These are phyloP conservation scores for Apiotrichum sp. DNA, from an alignment of 1,284 basidiomycete genomes.

Conservation along the genomic window DNA sequence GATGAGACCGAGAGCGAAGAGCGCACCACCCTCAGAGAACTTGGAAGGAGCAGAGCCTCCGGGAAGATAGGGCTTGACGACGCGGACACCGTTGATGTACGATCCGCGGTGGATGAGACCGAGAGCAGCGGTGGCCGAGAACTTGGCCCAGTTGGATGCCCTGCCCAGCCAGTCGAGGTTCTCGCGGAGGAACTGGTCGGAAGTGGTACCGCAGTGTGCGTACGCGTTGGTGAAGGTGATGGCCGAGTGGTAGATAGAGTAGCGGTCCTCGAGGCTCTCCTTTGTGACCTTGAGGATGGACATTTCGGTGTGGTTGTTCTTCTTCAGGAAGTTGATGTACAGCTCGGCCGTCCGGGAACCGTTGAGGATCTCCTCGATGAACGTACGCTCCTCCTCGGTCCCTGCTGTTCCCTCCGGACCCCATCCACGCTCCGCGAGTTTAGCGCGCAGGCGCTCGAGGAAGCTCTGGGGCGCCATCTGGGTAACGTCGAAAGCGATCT, in stretches of 20 bases:
- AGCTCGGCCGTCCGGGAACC: constrained; percentile 85
- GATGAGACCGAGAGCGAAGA: constrained; percentile 90
- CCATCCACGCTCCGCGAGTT: constrained; percentile 31
- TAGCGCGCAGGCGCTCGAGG: constrained; percentile 58
- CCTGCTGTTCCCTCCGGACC: constrained; percentile 51
- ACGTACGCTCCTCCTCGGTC: constrained; percentile 52
- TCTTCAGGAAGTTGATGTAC: constrained; percentile 87
- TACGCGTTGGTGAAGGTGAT: constrained; percentile 93
- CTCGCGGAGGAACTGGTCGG: constrained; percentile 83
- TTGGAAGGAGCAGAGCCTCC: constrained; percentile 56
- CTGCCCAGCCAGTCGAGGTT: constrained; percentile 91
- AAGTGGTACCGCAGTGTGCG: constrained; percentile 90
- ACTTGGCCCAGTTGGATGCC: constrained; percentile 95
- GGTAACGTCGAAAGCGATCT: constrained; percentile 87
- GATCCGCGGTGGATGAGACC: constrained; percentile 96
- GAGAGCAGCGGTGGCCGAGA: constrained; percentile 87
- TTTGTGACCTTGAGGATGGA: constrained; percentile 81
- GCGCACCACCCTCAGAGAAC: constrained; percentile 86
- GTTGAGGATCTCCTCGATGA: constrained; percentile 57
- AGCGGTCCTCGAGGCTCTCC: constrained; percentile 87
- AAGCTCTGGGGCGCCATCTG: constrained; percentile 91
- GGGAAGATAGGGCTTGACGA: constrained; percentile 90
- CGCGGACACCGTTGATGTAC: constrained; percentile 82
- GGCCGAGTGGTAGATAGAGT: constrained; percentile 92
- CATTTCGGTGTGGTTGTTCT: constrained; percentile 86